Evolutionary conservation across 345 rosid genomes (phyloP), one percentile per base, ranked within the genome.

Genomic region (Citrus trifoliata): DNA sequence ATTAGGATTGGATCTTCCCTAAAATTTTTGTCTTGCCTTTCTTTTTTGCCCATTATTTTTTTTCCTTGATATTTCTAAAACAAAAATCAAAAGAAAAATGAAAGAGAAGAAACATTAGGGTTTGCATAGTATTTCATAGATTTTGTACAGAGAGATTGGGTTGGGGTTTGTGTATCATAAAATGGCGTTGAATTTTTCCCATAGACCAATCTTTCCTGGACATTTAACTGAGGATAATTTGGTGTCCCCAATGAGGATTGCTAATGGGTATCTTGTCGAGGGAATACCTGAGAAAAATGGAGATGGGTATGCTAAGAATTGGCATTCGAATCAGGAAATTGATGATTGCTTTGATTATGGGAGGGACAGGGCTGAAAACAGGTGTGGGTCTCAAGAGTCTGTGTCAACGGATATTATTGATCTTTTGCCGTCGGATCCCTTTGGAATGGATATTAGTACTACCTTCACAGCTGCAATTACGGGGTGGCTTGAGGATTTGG

Each of bases 111-210:
- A 21, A 61, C 24, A 28, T 78, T 76, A 68, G 86, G 82, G 71
- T 84, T 82, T 80, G 65, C 48, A 5, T 48, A 27, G 77, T 77
- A 48, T 74, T 30, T 70, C 70, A 22, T n/a, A 32, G 66, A 46
- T 76, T 33, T 21, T 68, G 78, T 81, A 78, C 18, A 37, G 74
- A 21, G 67, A 71, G 76, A 32, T 46, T 68, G 73, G 82, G 42
- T 77, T 75, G 69, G 74, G 67, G 80, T 69, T 71, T 80, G 61
- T 78, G 71, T 86, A 53, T 19, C 65, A 69, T 48, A 55, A 75
- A 33, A 95, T 94, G 99, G 89, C 99, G 16, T 88, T 96, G 86
- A 96, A 96, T 85, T 90, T 87, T 87, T 91, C 99, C 25, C 98
- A 76, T 76, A 85, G 95, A 75, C 91, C 92, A 5, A 74, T 93